Conservation (phyloP, 257 asterid species). For the Thymus quinquecostatus region DNA sequence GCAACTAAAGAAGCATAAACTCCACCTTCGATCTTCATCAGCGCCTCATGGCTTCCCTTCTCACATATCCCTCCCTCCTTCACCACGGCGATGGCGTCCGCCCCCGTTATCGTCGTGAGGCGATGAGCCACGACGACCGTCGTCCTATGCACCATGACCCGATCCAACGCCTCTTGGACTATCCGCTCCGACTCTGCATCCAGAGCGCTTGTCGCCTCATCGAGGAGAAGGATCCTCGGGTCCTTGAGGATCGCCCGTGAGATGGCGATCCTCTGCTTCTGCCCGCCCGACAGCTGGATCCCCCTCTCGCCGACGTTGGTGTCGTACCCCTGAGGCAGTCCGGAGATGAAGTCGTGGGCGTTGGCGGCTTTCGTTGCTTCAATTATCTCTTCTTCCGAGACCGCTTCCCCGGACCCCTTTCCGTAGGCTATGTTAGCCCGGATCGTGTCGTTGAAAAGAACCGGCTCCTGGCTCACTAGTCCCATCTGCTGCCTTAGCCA, state of each 20-base stretch:
- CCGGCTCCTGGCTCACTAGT: constrained; percentile 81
- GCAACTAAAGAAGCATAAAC: too few relatives aligned
- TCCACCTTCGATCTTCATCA: too few relatives aligned
- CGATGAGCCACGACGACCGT: constrained; percentile 75
- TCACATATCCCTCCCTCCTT: too few relatives aligned
- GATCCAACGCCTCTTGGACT: constrained; percentile 71
- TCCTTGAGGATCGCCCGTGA: constrained; percentile 69
- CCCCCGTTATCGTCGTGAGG: constrained; percentile 67
- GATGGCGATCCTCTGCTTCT: constrained; percentile 79
- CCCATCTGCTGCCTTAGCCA: constrained; percentile 88
- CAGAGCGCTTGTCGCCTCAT: constrained; percentile 75
- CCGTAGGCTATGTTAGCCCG: constrained; percentile 73
- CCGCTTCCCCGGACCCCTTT: constrained; percentile 51
- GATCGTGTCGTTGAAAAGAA: constrained; percentile 66
- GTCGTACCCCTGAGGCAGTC: constrained; percentile 65
- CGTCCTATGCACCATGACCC: constrained; percentile 58
- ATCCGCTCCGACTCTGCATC: constrained; percentile 70
- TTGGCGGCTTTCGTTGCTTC: constrained; percentile 68
- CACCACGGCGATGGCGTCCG: constrained; percentile 59
- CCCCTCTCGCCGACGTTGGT: constrained; percentile 75
- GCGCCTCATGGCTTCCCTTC: too few relatives aligned
- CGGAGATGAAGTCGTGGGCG: constrained; percentile 72
- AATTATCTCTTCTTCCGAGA: constrained; percentile 56
- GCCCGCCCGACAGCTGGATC: constrained; percentile 70
- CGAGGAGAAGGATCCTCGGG: constrained; percentile 58